Conservation (phyloP, 345 rosid genomes). For the Acer yangbiense region DNA sequence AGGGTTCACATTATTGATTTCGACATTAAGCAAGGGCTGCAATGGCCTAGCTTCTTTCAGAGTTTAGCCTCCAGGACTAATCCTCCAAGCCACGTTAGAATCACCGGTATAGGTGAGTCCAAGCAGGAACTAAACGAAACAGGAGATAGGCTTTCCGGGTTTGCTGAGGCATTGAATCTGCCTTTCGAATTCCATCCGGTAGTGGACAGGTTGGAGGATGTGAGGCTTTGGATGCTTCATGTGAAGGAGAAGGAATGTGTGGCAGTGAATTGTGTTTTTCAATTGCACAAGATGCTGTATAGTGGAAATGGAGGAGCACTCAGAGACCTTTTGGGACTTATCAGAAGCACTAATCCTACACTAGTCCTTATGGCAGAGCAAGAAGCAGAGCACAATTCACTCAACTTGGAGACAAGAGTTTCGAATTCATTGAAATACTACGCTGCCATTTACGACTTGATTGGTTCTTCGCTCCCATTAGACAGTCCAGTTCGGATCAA, state of each 20-base stretch:
- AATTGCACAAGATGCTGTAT: slow-evolving; percentile 85
- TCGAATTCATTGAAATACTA: slow-evolving; percentile 75
- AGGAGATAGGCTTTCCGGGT: slow-evolving; percentile 80
- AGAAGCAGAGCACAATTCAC: slow-evolving; percentile 66
- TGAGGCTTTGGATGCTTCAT: slow-evolving; percentile 99
- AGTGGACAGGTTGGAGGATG: slow-evolving; percentile 93
- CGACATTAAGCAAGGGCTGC: slow-evolving; percentile 96
- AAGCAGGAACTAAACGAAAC: slow-evolving; percentile 90
- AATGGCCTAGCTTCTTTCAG: slow-evolving; percentile 96
- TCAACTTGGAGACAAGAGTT: slow-evolving; percentile 59
- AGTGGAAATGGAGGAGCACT: slow-evolving; percentile 66
- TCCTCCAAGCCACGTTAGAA: slow-evolving; percentile 85
- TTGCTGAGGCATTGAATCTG: slow-evolving; percentile 80
- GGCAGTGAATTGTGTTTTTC: slow-evolving; percentile 80
- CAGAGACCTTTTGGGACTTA: slow-evolving; percentile 76
- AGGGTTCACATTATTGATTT: slow-evolving; percentile 91
- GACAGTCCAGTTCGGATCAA: slow-evolving; percentile 71
- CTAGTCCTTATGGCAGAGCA: slow-evolving; percentile 77
- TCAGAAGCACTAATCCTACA: slow-evolving; percentile 79
- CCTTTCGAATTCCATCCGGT: slow-evolving; percentile 96
- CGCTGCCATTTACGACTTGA: slow-evolving; percentile 76
- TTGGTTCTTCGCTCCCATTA: slow-evolving; percentile 55
- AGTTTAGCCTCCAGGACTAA: slow-evolving; percentile 75
- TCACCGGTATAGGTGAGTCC: slow-evolving; percentile 93
- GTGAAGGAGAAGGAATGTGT: slow-evolving; percentile 87